Percentiles rank a stretch among this genome's conserved stretches.
Evolutionary conservation across 495 filamentous ascomycete species (phyloP).

Genomic region (Xylaria grammica): DNA sequence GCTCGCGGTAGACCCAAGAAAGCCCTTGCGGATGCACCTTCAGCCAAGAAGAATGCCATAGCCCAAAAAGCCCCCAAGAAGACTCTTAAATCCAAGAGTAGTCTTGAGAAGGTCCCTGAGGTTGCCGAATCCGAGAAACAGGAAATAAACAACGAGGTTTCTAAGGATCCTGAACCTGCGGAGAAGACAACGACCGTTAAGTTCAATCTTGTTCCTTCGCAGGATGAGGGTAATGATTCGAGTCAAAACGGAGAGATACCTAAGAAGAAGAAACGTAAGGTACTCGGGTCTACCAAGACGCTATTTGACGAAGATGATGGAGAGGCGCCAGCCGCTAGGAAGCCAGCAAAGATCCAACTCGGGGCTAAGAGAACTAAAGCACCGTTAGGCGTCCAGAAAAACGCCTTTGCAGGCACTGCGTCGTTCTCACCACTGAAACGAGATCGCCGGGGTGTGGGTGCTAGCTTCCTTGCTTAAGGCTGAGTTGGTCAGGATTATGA

Average conservation of each 20-base stretch:
- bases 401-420: constrained; percentile 46
- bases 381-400: constrained; percentile 40
- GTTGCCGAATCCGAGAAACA: constrained; percentile 37
- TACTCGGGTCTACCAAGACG: constrained; percentile 66
- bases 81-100: constrained; percentile 33
- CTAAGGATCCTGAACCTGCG: constrained; percentile 22
- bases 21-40: constrained; percentile 39
- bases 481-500: constrained; percentile 8
- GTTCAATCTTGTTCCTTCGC: constrained; percentile 32
- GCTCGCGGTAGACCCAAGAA: constrained; percentile 49
- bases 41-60: constrained; percentile 49
- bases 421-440: constrained; percentile 83
- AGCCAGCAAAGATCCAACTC: constrained; percentile 45
- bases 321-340: constrained; percentile 44
- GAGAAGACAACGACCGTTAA: constrained; percentile 40
- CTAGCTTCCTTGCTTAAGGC: constrained; percentile 57
- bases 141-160: constrained; percentile 28
- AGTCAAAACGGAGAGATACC: constrained; percentile 46
- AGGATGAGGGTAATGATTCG: constrained; percentile 34
- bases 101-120: constrained; percentile 58
- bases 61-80: constrained; percentile 37
- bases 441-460: constrained; percentile 65
- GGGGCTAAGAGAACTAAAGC: constrained; percentile 35
- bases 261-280: constrained; percentile 77
- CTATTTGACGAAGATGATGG: constrained; percentile 81